Base-by-base conservation (phyloP, 768 basidiomycete species). In the Rhizopogon vinicolor region DNA sequence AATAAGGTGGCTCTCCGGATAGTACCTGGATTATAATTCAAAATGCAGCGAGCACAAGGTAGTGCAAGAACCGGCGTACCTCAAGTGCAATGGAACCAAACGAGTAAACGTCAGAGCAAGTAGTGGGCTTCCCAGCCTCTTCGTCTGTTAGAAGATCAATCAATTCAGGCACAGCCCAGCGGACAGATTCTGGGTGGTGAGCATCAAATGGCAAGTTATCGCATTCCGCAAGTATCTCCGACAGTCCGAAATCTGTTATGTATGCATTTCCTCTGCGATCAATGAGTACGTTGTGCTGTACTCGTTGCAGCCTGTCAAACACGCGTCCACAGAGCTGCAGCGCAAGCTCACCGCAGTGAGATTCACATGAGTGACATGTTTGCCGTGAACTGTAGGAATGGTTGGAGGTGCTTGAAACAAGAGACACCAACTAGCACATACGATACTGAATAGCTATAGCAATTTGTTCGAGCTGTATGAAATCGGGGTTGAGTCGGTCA, bases 251-350 rank as follows among this genome's bases (percentile, higher is more conserved):
- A 7, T 58, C 58, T 3, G 55, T 12, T 12, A 57, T 42, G 4
- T 40, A 29, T 1, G 49, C 42, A 10, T 40, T 5, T n/a, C 51
- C 44, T 3, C 37, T 39, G 14, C 33, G 35, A 31, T 52, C 44
- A 9, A 59, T 43, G 7, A 59, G 40, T 18, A 59, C 19, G n/a
- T 57, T 57, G 10, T 55, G 48, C 58, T 57, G 56, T 35, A 9
- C 14, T 35, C 8, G 8, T 49, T 35, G 33, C 22, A 49, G 19
- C 33, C 22, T 49, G 33, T 49, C 33, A 35, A 22, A 22, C 31
- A 22, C 33, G 31, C 2, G 13, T 8, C 33, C 14, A 28, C 19
- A 49, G 7, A 48, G 2, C 9, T 13, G 18, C 9, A 33, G 33
- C 9, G 10, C 2, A 7, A 12, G n/a, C 49, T 39, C n/a, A 58